Evolutionary conservation across 1,139 yeast species (phyloP).

Genomic region (Kurtzmaniella quercitrusa): DNA sequence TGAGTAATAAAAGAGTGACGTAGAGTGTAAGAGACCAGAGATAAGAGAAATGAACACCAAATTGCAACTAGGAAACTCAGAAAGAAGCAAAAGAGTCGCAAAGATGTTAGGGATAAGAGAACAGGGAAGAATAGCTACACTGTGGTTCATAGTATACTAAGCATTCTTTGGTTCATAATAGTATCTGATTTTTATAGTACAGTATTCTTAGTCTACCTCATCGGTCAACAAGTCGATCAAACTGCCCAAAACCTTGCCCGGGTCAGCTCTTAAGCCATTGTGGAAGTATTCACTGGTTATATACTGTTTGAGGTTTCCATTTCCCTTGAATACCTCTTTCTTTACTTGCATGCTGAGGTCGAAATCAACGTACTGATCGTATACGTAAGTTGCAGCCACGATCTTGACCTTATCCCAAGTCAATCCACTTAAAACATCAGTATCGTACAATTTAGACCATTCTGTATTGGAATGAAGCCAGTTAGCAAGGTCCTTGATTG

Average conservation of each 20-base stretch:
- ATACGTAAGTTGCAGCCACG: slow-evolving; percentile 46
- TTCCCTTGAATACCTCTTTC: slow-evolving; percentile 22
- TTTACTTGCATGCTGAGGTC: slow-evolving; percentile 33
- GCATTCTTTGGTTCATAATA: neutral
- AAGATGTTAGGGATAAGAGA: neutral
- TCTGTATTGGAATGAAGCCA: slow-evolving; percentile 33
- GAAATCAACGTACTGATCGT: slow-evolving; percentile 55
- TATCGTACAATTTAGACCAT: slow-evolving; percentile 44
- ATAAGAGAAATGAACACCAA: no score
- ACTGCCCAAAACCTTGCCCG: slow-evolving; percentile 36
- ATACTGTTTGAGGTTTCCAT: slow-evolving; percentile 35
- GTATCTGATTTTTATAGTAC: neutral
- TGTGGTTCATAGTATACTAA: neutral
- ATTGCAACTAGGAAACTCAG: no score
- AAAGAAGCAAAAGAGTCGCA: neutral
- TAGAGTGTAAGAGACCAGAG: no score
- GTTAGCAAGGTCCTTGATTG: slow-evolving; percentile 37
- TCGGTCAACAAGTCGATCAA: slow-evolving; percentile 37
- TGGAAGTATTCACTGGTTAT: slow-evolving; percentile 52
- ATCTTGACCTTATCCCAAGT: slow-evolving; percentile 41
- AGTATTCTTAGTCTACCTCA: slow-evolving; percentile 35
- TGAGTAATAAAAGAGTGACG: no score
- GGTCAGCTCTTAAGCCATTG: slow-evolving; percentile 44
- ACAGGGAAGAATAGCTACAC: neutral
- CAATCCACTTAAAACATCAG: slow-evolving; percentile 21